A percentile compares a stretch with the other conserved stretches of the same genome.
These are phyloP conservation scores for Astragalus membranaceus DNA, from an alignment of 306 rosid species.

Conservation along the genomic window DNA sequence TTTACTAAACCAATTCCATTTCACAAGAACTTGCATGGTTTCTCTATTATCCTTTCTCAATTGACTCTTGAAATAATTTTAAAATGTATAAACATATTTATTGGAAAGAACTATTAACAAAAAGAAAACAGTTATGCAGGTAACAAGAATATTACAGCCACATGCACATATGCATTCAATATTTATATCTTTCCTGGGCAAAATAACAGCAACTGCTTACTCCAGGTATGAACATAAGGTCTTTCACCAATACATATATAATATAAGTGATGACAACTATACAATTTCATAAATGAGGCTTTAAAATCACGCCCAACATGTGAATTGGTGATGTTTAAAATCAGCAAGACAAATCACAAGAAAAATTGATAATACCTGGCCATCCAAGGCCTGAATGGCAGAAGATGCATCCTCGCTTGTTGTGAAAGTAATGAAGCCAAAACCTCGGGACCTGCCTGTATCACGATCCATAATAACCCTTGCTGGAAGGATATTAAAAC, in stretches of 20 bases:
- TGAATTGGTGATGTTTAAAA: slow-evolving; percentile 4
- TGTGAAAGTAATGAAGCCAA: slow-evolving; percentile 39
- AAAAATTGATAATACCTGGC: slow-evolving; percentile 33
- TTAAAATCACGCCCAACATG: not conserved
- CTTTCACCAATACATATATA: not conserved
- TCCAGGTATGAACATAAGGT: not conserved
- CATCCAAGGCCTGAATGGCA: slow-evolving; percentile 45
- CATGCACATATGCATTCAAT: not conserved
- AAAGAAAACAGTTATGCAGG: not conserved
- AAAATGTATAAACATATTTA: not conserved
- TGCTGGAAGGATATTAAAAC: slow-evolving; percentile 26
- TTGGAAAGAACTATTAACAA: not conserved
- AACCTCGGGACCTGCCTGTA: slow-evolving; percentile 42
- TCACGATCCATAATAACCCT: slow-evolving; percentile 41
- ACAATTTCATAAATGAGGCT: not conserved
- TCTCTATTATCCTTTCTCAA: not conserved
- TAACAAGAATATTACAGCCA: not conserved
- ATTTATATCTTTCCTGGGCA: not conserved
- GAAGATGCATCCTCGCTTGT: slow-evolving; percentile 44
- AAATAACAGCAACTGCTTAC: not conserved
- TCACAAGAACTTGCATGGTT: not conserved
- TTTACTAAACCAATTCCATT: not conserved
- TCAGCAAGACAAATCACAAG: not conserved
- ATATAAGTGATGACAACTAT: not conserved
- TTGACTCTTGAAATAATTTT: not conserved